Evolutionary conservation across 2,329 filamentous ascomycete species (phyloP).

Genomic region (Cryphonectria nitschkei): DNA sequence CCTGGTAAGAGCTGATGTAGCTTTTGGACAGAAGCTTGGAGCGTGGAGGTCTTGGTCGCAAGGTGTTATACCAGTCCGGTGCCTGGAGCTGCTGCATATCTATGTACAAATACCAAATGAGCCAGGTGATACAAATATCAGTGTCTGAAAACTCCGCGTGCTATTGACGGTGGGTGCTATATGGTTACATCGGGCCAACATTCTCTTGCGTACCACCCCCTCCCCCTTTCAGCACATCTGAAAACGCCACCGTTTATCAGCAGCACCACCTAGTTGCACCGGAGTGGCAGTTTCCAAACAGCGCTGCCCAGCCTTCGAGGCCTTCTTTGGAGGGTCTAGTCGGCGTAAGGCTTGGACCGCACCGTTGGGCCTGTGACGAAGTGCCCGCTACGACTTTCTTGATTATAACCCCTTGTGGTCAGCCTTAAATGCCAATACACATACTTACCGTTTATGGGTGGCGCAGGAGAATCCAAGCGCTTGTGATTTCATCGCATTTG

Average conservation of each 20-base stretch:
- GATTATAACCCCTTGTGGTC: neutral
- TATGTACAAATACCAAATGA: neutral
- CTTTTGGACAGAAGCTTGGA: neutral
- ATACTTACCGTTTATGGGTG: neutral
- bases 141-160: neutral
- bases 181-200: neutral
- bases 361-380: neutral
- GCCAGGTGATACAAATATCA: neutral
- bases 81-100: neutral
- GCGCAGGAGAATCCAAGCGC: too few relatives aligned
- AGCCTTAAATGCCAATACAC: neutral
- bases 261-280: too few relatives aligned
- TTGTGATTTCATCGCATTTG: too few relatives aligned
- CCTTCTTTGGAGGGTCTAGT: neutral
- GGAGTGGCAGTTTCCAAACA: too few relatives aligned
- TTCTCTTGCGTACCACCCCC: too few relatives aligned
- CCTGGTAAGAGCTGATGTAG: slow-evolving; percentile 65
- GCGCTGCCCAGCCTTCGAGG: too few relatives aligned
- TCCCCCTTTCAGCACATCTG: too few relatives aligned
- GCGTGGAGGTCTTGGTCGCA: too few relatives aligned
- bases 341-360: neutral
- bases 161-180: neutral
- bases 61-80: neutral
- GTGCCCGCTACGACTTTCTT: neutral
- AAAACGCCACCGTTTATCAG: too few relatives aligned